phyloP scores from a whole-genome alignment of 2,329 filamentous ascomycete genomes.

The Geoglossum cookeanum region DNA sequence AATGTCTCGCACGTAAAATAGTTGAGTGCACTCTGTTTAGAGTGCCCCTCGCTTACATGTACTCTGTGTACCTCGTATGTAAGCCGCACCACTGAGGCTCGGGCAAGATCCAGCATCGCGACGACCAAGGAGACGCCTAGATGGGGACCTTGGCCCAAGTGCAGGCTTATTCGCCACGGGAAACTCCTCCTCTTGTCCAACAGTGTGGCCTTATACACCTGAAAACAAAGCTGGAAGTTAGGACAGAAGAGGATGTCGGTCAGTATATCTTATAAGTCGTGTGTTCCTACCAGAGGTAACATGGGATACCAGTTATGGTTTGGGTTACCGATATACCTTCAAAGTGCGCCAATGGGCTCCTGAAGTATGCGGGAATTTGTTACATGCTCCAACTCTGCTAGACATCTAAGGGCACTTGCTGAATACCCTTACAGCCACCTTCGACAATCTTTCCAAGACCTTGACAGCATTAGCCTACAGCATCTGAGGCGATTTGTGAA shows the following conservation, averaged over 20 bases:
- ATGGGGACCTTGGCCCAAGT: not conserved
- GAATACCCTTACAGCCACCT: conserved; percentile 25
- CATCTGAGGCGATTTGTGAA: conserved; percentile 64
- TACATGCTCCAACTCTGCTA: not conserved
- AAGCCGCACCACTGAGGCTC: too few relatives aligned
- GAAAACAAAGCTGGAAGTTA: not conserved
- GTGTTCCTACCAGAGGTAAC: not conserved
- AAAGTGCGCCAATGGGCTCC: conserved; percentile 50
- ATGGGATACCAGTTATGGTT: conserved; percentile 28
- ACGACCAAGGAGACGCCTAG: too few relatives aligned
- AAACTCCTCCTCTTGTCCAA: not conserved
- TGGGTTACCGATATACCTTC: conserved; percentile 55
- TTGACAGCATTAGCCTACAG: conserved; percentile 43
- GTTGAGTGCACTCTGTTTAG: too few relatives aligned
- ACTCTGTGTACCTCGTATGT: too few relatives aligned
- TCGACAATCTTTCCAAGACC: conserved; percentile 35
- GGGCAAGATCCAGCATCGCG: too few relatives aligned
- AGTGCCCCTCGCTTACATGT: too few relatives aligned
- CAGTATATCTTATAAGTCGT: not conserved
- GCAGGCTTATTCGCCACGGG: not conserved
- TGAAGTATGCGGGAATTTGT: conserved; percentile 37
- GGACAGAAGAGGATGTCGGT: not conserved
- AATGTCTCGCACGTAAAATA: too few relatives aligned
- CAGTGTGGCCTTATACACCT: not conserved
- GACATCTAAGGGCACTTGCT: conserved; percentile 5